phyloP scores from a whole-genome alignment of 768 basidiomycete species.

The Leccinum uliginosum region DNA sequence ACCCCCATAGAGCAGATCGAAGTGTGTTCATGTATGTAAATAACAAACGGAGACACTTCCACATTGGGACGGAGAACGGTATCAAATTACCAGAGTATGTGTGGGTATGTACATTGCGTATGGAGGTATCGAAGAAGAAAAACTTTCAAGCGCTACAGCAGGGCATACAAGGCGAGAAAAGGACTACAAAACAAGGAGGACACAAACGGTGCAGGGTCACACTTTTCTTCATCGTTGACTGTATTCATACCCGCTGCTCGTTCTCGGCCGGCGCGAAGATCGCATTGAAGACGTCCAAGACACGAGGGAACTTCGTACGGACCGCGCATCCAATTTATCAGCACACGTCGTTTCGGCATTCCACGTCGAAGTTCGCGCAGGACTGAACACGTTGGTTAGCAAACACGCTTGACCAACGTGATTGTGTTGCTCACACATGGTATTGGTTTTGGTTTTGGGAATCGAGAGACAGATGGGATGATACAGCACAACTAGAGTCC shows the following conservation, averaged over 20 bases:
- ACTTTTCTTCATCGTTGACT: conserved; percentile 17
- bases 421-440: conserved; percentile 19
- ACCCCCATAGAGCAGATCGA: background rate
- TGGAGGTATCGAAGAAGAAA: background rate
- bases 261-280: background rate
- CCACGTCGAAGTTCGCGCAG: conserved; percentile 7
- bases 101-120: background rate
- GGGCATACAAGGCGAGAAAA: conserved; percentile 3
- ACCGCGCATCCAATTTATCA: conserved; percentile 5
- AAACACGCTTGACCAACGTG: background rate
- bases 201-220: no score
- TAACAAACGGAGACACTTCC: background rate
- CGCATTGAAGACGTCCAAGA: conserved; percentile 2
- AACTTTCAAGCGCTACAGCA: conserved; percentile 6
- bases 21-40: background rate
- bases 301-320: background rate
- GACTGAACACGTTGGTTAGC: conserved; percentile 6
- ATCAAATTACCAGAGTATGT: background rate
- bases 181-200: background rate
- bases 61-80: background rate
- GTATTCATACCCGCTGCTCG: conserved; percentile 5
- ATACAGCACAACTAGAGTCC: conserved; percentile 46
- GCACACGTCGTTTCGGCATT: background rate
- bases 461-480: conserved; percentile 37
- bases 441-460: conserved; percentile 13